Base-by-base conservation (phyloP, 2,329 filamentous ascomycete species). In the Aureobasidium namibiae region DNA sequence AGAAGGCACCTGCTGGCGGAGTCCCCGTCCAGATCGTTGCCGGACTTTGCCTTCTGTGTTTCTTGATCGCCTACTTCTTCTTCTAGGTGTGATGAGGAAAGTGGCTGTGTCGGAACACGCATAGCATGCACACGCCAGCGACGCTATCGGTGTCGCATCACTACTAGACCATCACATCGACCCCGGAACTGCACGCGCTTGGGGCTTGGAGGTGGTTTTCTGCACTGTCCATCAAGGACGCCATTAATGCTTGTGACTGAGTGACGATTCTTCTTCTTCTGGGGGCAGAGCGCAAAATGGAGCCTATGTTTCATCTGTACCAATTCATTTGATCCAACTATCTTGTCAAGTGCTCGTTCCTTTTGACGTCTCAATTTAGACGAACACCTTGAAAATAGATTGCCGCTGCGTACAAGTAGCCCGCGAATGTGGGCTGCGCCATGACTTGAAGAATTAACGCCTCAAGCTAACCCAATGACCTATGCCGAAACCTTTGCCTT, bases 1-100 rank as follows among this genome's bases (percentile, higher is more conserved):
- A 74, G 58, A 73, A 82, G 73, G 72, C 85, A 75, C 65, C 76
- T 42, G 73, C 77, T 21, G 85, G 91, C 66, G 92, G 94, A 23
- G 92, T 99, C 3, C 86, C 94, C 0, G 84, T 99, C 52, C 87
- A 92, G 72, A 83, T 92, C 63, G 89, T 89, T 45, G 92, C 94
- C 23, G 78, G 84, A 23, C 78, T 99, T 44, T 96, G 92, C 72
- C 78, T 99, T 67, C 68, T 95, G 64, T 92, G 90, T 78, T 99
- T 99, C 78, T 75, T 99, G 70, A 82, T 97, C 67, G 94, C 91
- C 59, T 99, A 96, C 76, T 84, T 97, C 74, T 91, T 99, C 79
- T 99, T 99, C 75, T 99, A 85, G 80, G 62, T 61, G 39, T 24
- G 34, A 54, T 14, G 23, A 42, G 13, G 42, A 23, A 11, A 14